These are phyloP conservation scores for Orobanche coerulescens DNA, from an alignment of 257 asterid species.

Conservation along the genomic window DNA sequence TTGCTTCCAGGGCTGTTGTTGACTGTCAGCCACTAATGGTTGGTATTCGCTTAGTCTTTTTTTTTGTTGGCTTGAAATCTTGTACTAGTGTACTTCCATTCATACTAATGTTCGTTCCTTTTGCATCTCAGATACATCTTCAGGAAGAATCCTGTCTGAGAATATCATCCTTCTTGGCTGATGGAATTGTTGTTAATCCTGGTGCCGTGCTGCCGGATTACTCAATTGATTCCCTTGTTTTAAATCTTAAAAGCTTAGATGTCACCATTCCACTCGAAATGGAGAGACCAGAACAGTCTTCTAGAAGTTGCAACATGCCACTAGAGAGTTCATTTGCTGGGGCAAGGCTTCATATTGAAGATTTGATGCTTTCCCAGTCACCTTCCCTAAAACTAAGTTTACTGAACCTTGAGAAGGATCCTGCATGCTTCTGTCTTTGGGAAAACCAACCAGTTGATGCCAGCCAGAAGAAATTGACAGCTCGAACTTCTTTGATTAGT, in stretches of 20 bases:
- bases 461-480: constrained; percentile 78
- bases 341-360: constrained; percentile 78
- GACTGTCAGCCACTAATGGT: constrained; percentile 92
- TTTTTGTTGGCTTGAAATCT: neutral
- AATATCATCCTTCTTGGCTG: constrained; percentile 89
- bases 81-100: neutral
- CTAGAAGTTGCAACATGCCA: constrained; percentile 27
- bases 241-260: constrained; percentile 66
- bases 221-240: constrained; percentile 52
- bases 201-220: constrained; percentile 65
- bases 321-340: constrained; percentile 65
- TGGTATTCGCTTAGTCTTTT: constrained; percentile 15
- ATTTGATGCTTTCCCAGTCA: constrained; percentile 65
- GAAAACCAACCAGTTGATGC: constrained; percentile 84
- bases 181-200: constrained; percentile 68
- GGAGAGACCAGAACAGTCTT: constrained; percentile 32
- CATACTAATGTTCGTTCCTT: constrained; percentile 18
- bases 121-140: constrained; percentile 70
- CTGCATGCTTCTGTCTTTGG: constrained; percentile 98
- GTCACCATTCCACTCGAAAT: constrained; percentile 62
- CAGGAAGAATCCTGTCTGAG: constrained; percentile 97
- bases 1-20: constrained; percentile 77
- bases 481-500: constrained; percentile 63
- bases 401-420: constrained; percentile 80
- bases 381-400: constrained; percentile 59